Evolutionary conservation across 2,329 filamentous ascomycete species (phyloP).

Genomic region (Colletotrichum sp.): DNA sequence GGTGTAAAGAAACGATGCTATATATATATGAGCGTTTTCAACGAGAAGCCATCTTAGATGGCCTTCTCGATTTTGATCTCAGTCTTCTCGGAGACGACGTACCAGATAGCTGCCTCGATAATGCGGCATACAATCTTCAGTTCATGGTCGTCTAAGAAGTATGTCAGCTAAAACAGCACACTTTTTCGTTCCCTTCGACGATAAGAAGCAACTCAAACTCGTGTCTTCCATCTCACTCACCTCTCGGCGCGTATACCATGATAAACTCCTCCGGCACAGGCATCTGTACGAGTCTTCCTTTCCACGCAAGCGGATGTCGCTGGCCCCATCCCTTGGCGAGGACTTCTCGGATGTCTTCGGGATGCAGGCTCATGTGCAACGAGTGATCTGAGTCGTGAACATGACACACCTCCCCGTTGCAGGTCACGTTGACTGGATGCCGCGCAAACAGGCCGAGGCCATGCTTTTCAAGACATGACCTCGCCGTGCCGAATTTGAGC

Average conservation of each 20-base stretch:
- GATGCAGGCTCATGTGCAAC: constrained; percentile 82
- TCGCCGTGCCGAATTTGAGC: constrained; percentile 62
- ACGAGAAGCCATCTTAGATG: background rate
- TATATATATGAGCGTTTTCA: constrained; percentile 2
- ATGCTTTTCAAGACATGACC: constrained; percentile 83
- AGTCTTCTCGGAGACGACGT: constrained; percentile 52
- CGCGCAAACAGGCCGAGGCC: constrained; percentile 76
- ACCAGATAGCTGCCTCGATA: constrained; percentile 78
- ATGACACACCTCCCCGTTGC: constrained; percentile 83
- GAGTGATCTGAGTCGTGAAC: constrained; percentile 78
- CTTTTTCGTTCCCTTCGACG: background rate
- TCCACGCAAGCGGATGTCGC: constrained; percentile 69
- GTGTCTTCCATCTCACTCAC: constrained; percentile 29
- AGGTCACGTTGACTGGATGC: constrained; percentile 70
- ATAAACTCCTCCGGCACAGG: constrained; percentile 79
- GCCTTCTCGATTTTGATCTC: constrained; percentile 33
- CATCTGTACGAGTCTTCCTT: constrained; percentile 64
- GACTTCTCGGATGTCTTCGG: constrained; percentile 75
- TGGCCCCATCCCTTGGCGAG: constrained; percentile 83
- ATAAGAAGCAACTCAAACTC: background rate
- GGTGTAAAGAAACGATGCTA: background rate
- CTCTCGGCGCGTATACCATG: constrained; percentile 81
- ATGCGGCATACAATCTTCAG: constrained; percentile 71
- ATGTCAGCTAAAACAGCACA: background rate
- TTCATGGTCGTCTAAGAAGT: constrained; percentile 62